Conservation (phyloP, 78 protist genomes). For the Isochrysis galbana region DNA sequence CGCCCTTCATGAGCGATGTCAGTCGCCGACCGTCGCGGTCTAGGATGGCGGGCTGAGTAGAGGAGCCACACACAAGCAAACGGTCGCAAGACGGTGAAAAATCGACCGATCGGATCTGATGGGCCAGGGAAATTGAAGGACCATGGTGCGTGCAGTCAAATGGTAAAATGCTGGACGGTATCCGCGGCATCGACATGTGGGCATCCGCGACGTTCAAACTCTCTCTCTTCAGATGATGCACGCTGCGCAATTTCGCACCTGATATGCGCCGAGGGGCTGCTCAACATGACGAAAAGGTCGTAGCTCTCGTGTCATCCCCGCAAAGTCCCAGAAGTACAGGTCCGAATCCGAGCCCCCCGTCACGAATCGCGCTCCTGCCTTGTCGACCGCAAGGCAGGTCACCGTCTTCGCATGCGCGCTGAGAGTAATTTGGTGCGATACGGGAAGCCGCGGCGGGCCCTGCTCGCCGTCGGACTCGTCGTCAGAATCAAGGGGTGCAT, state of each 20-base stretch:
- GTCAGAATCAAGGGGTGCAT: too few relatives aligned
- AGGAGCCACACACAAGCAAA: neutral
- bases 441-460: neutral
- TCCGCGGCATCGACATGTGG: too few relatives aligned
- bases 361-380: neutral
- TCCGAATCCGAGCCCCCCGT: neutral
- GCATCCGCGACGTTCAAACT: too few relatives aligned
- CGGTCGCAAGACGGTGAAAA: neutral
- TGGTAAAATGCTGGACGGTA: too few relatives aligned
- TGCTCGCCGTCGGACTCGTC: neutral
- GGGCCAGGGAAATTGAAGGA: too few relatives aligned
- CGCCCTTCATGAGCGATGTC: neutral
- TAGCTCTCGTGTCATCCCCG: neutral
- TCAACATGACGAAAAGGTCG: neutral
- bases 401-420: neutral
- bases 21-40: conserved; percentile 14
- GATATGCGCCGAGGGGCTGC: neutral
- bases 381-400: neutral
- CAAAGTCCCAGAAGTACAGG: neutral
- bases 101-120: neutral
- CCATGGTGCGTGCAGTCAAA: too few relatives aligned
- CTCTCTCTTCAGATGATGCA: too few relatives aligned
- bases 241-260: too few relatives aligned
- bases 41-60: neutral
- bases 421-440: neutral